Base-by-base conservation (phyloP, 2,329 filamentous ascomycete genomes). In the Aspergillus neotritici region DNA sequence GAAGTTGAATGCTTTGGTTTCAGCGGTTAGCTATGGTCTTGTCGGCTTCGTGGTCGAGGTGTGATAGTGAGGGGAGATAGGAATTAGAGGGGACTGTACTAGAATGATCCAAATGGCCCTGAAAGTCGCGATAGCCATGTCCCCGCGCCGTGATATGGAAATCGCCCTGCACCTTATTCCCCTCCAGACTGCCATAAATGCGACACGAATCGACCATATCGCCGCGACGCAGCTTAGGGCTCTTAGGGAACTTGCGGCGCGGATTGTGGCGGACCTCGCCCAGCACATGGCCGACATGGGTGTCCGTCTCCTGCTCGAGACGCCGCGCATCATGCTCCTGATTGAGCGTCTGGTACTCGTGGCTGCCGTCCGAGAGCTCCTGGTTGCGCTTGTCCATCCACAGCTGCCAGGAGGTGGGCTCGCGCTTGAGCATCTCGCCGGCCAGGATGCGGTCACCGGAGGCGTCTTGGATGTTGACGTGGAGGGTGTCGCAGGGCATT, bases 91-190 rank as follows among this genome's bases (percentile, higher is more conserved):
- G n/a, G 35, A 31, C 30, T 15, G 28, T 76, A 93, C 88, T 67
- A 32, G 64, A 73, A 65, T 97, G 91, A 58, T 94, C 86, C 52
- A 97, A 70, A 71, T 97, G 90, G 48, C 75, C 73, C 31, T 83
- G 86, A 53, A 81, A 75, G 62, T 90, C 88, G 67, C 80, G 79
- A 67, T 98, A 98, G n/a, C 93, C 93, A 66, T 97, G 91, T 0
- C 93, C 93, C 49, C 89, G 74, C 3, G 93, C 93, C 2, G 93
- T 98, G 60, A 98, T 93, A 64, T 98, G 93, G 63, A 98, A 97
- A 66, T 98, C 91, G 4, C 91, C 93, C 68, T 96, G 91, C 34
- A 98, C 93, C 71, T 94, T 94, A 68, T 98, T 98, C 54, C 94
- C 78, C 54, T 94, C 86, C 64, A 98, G 67, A 57, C 82, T 94